Percentiles rank a stretch among this genome's conserved stretches.
phyloP scores from a whole-genome alignment of 2,329 filamentous ascomycete genomes.

The Clonostachys solani region DNA sequence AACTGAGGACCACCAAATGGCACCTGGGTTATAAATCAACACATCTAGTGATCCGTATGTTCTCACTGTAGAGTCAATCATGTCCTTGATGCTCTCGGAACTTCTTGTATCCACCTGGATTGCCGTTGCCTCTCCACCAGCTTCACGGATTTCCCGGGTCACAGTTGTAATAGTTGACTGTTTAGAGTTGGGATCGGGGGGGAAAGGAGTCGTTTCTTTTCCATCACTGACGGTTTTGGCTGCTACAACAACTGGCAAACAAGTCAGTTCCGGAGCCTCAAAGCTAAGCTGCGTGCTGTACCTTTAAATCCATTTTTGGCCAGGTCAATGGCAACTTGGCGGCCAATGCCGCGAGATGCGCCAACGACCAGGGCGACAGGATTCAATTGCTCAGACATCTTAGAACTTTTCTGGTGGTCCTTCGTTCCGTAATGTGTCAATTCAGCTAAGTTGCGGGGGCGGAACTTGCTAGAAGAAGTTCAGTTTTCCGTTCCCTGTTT shows the following conservation, averaged over 20 bases:
- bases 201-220: constrained; percentile 51
- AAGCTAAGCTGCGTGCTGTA: constrained; percentile 21
- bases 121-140: constrained; percentile 60
- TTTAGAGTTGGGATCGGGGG: constrained; percentile 71
- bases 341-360: constrained; percentile 75
- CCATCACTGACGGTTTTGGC: constrained; percentile 72
- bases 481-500: not conserved
- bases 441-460: not conserved
- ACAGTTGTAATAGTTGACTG: constrained; percentile 79
- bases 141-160: constrained; percentile 63
- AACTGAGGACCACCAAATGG: constrained; percentile 80
- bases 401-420: not conserved
- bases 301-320: constrained; percentile 67
- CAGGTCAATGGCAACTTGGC: constrained; percentile 75
- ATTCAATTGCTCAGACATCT: constrained; percentile 7
- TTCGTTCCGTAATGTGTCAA: not conserved
- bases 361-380: constrained; percentile 70
- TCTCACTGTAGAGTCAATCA: constrained; percentile 56
- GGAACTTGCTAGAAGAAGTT: not conserved
- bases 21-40: constrained; percentile 78
- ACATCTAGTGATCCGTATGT: constrained; percentile 65
- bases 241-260: constrained; percentile 63
- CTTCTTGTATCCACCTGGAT: constrained; percentile 68
- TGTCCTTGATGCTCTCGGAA: constrained; percentile 51
- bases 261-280: not conserved